These are phyloP conservation scores for Lactarius hengduanensis DNA, from an alignment of 768 basidiomycete genomes.

Conservation along the genomic window DNA sequence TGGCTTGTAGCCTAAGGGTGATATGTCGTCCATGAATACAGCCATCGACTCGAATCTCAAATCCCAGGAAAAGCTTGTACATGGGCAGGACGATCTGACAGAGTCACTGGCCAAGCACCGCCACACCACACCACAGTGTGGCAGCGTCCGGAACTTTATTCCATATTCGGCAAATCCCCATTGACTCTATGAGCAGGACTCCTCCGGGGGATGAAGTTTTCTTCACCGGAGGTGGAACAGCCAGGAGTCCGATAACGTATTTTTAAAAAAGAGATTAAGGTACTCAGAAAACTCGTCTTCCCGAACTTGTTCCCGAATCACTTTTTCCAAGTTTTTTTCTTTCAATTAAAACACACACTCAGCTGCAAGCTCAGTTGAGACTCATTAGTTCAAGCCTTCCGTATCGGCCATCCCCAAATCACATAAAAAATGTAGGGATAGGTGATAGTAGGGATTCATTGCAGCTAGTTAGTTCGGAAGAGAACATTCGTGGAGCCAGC, in stretches of 20 bases:
- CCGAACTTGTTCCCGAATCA: background rate
- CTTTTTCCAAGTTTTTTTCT: background rate
- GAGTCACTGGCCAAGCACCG: background rate
- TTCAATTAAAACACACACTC: background rate
- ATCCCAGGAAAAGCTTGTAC: slow-evolving; percentile 11
- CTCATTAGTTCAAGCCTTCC: background rate
- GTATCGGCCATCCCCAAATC: background rate
- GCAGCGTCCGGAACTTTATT: slow-evolving; percentile 10
- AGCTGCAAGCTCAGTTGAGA: background rate
- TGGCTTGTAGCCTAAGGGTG: slow-evolving; percentile 1
- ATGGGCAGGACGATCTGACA: background rate
- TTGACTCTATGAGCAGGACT: background rate
- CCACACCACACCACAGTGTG: slow-evolving; percentile 1
- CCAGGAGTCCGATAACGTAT: slow-evolving; percentile 6
- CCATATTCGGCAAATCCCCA: slow-evolving; percentile 6
- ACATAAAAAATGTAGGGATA: background rate
- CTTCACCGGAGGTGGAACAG: slow-evolving; percentile 18
- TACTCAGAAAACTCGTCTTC: background rate
- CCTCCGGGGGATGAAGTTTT: slow-evolving; percentile 20
- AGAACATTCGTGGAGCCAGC: background rate
- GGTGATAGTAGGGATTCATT: background rate
- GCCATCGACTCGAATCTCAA: slow-evolving; percentile 11
- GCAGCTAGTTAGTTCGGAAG: background rate
- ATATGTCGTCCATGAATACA: slow-evolving; percentile 4
- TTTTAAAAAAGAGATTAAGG: background rate